phyloP scores from a whole-genome alignment of 345 rosid genomes.

The Cardamine chenopodiifolia region DNA sequence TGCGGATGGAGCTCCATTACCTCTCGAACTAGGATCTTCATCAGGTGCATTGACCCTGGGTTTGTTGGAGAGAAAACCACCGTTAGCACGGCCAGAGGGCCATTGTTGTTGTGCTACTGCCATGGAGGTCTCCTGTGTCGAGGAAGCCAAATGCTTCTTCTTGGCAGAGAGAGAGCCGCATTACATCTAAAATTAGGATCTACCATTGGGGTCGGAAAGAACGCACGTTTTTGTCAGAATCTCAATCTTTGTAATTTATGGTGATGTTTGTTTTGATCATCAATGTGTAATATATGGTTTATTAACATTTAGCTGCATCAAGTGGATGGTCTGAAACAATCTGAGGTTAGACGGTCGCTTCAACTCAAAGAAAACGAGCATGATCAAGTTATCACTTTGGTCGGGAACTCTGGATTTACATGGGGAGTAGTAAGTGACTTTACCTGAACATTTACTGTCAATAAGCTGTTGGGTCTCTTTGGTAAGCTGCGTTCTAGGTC shows the following conservation, averaged over 20 bases:
- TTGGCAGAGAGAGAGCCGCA: constrained; percentile 52
- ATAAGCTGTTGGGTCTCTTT: background rate
- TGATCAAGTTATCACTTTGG: constrained; percentile 54
- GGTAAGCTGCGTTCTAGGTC: background rate
- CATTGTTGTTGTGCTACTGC: constrained; percentile 66
- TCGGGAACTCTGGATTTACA: constrained; percentile 66
- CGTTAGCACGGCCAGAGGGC: constrained; percentile 72
- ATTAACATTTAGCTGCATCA: constrained; percentile 67
- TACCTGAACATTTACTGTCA: constrained; percentile 2
- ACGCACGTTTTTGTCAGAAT: constrained; percentile 47
- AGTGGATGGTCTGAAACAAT: constrained; percentile 77
- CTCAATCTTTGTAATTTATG: background rate
- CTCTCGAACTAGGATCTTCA: constrained; percentile 55
- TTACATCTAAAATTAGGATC: constrained; percentile 50
- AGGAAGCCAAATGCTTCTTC: constrained; percentile 69
- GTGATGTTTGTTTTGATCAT: constrained; percentile 5
- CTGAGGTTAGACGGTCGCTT: constrained; percentile 59
- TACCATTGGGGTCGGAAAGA: constrained; percentile 84
- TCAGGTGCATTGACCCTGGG: constrained; percentile 44
- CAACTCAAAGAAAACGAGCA: constrained; percentile 52
- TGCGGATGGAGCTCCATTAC: constrained; percentile 54
- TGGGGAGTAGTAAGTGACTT: constrained; percentile 76
- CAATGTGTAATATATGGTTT: constrained; percentile 9
- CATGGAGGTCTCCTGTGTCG: constrained; percentile 56
- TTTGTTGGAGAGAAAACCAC: constrained; percentile 69